Conservation (phyloP, 371 early-diverging fungal genomes). For the Rhizopus microsporus region DNA sequence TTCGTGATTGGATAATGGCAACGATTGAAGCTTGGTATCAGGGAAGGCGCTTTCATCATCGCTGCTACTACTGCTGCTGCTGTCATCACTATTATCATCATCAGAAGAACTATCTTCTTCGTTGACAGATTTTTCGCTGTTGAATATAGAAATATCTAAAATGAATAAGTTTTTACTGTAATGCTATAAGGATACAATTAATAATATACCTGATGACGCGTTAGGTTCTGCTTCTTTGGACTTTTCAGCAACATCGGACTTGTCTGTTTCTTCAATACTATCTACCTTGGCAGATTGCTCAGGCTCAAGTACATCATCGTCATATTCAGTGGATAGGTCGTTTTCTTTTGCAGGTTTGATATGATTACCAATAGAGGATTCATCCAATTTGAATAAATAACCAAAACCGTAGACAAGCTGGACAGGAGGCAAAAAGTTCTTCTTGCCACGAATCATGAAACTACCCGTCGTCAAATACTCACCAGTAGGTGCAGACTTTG, state of each 20-base stretch:
- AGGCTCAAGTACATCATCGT: neutral
- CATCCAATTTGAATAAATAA: constrained; percentile 88
- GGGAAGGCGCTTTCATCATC: constrained; percentile 58
- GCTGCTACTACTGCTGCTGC: constrained; percentile 38
- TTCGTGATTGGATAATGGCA: constrained; percentile 11
- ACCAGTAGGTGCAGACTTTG: constrained; percentile 96
- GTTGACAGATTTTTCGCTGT: neutral
- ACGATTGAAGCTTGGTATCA: constrained; percentile 55
- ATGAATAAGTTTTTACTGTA: neutral
- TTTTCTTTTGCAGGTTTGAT: constrained; percentile 37
- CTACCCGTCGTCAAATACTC: constrained; percentile 95
- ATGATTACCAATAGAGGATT: constrained; percentile 73
- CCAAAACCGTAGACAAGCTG: constrained; percentile 98
- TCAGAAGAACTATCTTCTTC: constrained; percentile 14
- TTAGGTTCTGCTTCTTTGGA: constrained; percentile 1
- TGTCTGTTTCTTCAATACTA: constrained; percentile 5
- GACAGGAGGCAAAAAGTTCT: constrained; percentile 93
- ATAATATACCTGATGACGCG: constrained; percentile 9
- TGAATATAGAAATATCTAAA: constrained; percentile 7
- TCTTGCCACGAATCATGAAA: constrained; percentile 98
- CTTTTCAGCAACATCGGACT: constrained; percentile 15
- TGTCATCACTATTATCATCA: constrained; percentile 16
- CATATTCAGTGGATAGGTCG: neutral
- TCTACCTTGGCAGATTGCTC: neutral
- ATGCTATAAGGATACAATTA: too few species aligned